Percentiles rank a stretch among this genome's conserved stretches.
These are phyloP conservation scores for Cryphonectria japonica DNA, from an alignment of 2,329 filamentous ascomycete species.

Conservation along the genomic window DNA sequence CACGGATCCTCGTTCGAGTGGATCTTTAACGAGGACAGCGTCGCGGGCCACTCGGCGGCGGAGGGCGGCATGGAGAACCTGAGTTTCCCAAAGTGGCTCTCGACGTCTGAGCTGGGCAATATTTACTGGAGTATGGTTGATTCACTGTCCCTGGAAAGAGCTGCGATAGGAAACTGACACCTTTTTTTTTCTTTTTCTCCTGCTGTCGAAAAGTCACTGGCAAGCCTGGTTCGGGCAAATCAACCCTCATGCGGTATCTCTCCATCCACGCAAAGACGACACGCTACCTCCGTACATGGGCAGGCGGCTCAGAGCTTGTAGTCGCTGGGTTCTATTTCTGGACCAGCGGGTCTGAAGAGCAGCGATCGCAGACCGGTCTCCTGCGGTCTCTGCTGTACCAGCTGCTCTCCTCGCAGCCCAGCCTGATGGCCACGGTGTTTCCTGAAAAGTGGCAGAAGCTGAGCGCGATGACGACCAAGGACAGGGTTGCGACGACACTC, in stretches of 20 bases:
- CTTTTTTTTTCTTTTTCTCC: too few relatives aligned
- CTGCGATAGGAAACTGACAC: neutral
- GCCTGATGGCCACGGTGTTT: conserved; percentile 35
- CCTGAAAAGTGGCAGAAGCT: conserved; percentile 38
- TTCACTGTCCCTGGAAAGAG: too few relatives aligned
- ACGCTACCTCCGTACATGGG: conserved; percentile 36
- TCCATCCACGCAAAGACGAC: conserved; percentile 33
- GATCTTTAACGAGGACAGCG: conserved; percentile 16
- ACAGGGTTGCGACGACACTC: conserved; percentile 36
- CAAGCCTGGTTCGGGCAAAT: conserved; percentile 52
- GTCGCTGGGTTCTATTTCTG: conserved; percentile 51
- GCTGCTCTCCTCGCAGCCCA: conserved; percentile 35
- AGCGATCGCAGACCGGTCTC: conserved; percentile 43
- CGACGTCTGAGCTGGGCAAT: conserved; percentile 21
- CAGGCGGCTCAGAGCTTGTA: conserved; percentile 33
- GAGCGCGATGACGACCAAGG: conserved; percentile 35
- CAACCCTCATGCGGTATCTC: conserved; percentile 48
- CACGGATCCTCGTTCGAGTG: conserved; percentile 23
- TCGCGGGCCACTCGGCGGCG: neutral
- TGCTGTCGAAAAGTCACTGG: conserved; percentile 38
- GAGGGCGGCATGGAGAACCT: neutral
- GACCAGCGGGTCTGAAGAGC: conserved; percentile 45
- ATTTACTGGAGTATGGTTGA: conserved; percentile 22
- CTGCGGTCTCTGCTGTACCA: conserved; percentile 44
- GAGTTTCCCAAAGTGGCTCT: conserved; percentile 21